Evolutionary conservation across 2,329 filamentous ascomycete species (phyloP).

Genomic region (Cercospora janseana): DNA sequence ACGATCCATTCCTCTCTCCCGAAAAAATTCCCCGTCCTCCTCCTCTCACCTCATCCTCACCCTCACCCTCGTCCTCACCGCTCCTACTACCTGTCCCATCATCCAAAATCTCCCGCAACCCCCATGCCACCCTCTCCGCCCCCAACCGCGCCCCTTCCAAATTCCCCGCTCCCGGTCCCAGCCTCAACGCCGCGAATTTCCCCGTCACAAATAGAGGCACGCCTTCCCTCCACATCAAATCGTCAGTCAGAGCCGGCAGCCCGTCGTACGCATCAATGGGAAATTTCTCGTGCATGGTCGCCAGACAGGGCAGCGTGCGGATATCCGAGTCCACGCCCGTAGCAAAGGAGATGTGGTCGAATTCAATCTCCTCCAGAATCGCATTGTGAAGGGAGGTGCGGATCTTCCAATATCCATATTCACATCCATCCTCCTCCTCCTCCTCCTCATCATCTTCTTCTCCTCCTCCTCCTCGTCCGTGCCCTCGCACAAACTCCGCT

Average conservation of each 20-base stretch:
- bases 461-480: neutral
- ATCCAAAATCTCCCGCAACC: slow-evolving; percentile 54
- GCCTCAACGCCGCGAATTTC: slow-evolving; percentile 62
- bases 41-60: slow-evolving; percentile 27
- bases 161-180: slow-evolving; percentile 72
- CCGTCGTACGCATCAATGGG: slow-evolving; percentile 64
- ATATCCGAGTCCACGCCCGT: slow-evolving; percentile 69
- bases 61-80: slow-evolving; percentile 28
- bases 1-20: slow-evolving; percentile 34
- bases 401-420: slow-evolving; percentile 56
- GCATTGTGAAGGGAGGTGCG: slow-evolving; percentile 54
- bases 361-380: slow-evolving; percentile 41
- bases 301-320: slow-evolving; percentile 58
- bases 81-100: slow-evolving; percentile 1
- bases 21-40: neutral
- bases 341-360: slow-evolving; percentile 73
- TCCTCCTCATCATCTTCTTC: neutral
- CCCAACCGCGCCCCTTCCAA: slow-evolving; percentile 70
- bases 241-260: slow-evolving; percentile 70
- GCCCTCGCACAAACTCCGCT: neutral
- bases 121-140: slow-evolving; percentile 71
- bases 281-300: slow-evolving; percentile 57
- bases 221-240: slow-evolving; percentile 71
- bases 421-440: slow-evolving; percentile 40
- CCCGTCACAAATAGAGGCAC: slow-evolving; percentile 72